Base-by-base conservation (phyloP, 2,329 filamentous ascomycete species). In the Scedosporium dehoogii region DNA sequence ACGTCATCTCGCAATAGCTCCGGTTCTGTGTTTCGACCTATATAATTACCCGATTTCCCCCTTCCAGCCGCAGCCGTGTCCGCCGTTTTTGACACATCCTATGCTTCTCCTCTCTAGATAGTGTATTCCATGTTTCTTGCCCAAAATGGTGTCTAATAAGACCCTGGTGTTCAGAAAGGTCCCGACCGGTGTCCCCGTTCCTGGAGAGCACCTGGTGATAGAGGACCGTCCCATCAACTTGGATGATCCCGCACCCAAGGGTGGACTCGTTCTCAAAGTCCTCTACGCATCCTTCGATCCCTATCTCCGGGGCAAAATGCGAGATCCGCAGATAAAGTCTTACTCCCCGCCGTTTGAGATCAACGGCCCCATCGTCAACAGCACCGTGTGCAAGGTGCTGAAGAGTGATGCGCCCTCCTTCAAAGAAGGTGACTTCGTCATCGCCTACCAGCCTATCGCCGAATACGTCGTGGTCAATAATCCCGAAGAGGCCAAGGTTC, bases 271-370 rank as follows among this genome's bases (percentile, higher is more conserved):
- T 38, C 76, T 88, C 66, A 84, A 91, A 76, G 83, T 88, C 68
- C 82, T 88, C 69, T 91, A 89, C 73, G 80, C 86, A 66, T 92
- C 89, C 48, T 88, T 88, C 76, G 91, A 96, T 74, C 91, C 91
- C 1, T 96, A 96, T 78, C 85, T 90, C 79, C 88, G 92, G 63
- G 89, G 88, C 64, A 84, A 85, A 67, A 92, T 96, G 89, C 86
- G 90, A 58, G 74, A 79, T 58, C 71, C 88, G 6, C 73, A 78
- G 42, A 69, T 76, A 71, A 85, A 88, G 75, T 91, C 89, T 9
- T 94, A 75, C 65, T 55, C 66, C 1, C 68, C 72, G 1, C 65
- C 73, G 14, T 91, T 86, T 70, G 71, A 79, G 16, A 73, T 90
- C 57, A 79, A 81, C 71, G 74, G 83, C 68, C 84, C 90, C 65